phyloP scores from a whole-genome alignment of 208 protist species.

The Crithidia thermophila region DNA sequence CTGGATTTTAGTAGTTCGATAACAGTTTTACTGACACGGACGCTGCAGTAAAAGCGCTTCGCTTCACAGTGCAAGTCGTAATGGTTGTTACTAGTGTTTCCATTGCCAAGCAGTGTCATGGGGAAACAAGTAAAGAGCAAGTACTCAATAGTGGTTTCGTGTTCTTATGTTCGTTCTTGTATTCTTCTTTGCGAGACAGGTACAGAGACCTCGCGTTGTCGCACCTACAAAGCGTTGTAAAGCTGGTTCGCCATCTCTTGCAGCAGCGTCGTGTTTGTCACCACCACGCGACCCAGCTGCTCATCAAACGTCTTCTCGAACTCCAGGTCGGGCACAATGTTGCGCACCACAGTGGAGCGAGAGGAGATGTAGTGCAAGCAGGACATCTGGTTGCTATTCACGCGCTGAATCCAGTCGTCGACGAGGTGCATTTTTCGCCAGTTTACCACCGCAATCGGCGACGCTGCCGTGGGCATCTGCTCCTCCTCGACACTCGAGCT shows the following conservation, averaged over 20 bases:
- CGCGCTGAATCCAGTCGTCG: conserved; percentile 40
- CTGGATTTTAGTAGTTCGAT: too few relatives aligned
- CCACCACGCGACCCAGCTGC: conserved; percentile 37
- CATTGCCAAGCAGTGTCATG: too few relatives aligned
- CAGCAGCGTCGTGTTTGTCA: conserved; percentile 32
- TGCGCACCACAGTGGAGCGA: conserved; percentile 28
- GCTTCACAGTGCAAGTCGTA: too few relatives aligned
- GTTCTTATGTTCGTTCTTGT: too few relatives aligned
- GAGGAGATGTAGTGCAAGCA: conserved; percentile 41
- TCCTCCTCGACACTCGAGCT: conserved; percentile 2
- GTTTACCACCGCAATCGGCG: conserved; percentile 44
- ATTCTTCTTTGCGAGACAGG: too few relatives aligned
- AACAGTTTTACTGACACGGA: too few relatives aligned
- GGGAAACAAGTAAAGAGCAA: too few relatives aligned
- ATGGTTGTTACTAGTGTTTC: too few relatives aligned
- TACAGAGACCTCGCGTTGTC: neutral
- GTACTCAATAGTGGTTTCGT: too few relatives aligned
- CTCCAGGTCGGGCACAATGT: conserved; percentile 24
- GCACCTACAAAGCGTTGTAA: conserved; percentile 24
- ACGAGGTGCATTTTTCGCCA: conserved; percentile 61
- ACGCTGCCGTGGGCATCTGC: conserved; percentile 2
- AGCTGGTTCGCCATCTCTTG: conserved; percentile 40
- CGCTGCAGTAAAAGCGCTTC: too few relatives aligned
- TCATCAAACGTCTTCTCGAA: conserved; percentile 39
- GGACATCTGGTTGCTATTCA: conserved; percentile 34